phyloP scores from a whole-genome alignment of 306 rosid species.

The Senna tora region DNA sequence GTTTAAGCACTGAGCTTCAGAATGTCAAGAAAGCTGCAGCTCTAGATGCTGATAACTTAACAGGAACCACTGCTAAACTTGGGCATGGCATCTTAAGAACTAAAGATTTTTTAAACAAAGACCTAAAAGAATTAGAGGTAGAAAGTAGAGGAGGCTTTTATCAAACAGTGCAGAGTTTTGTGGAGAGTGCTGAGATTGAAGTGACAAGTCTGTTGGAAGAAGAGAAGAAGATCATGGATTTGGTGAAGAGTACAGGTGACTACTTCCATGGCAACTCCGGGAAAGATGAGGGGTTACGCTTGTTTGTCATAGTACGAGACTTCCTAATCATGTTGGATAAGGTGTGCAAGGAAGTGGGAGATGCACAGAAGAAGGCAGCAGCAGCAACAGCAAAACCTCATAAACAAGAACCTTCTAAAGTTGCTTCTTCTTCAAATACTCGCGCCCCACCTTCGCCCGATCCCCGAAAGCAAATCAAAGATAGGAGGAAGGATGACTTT shows the following conservation, averaged over 20 bases:
- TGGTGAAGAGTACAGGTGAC: constrained; percentile 93
- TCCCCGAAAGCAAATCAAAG: constrained; percentile 59
- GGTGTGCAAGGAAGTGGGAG: constrained; percentile 71
- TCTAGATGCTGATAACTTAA: constrained; percentile 79
- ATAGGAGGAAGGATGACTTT: constrained; percentile 58
- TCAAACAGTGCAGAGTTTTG: constrained; percentile 55
- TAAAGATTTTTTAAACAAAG: constrained; percentile 57
- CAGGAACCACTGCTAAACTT: constrained; percentile 77
- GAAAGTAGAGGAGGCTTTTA: constrained; percentile 53
- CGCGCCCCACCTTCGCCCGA: constrained; percentile 49
- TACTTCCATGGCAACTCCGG: constrained; percentile 88
- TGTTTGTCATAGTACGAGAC: constrained; percentile 81
- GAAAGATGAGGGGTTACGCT: constrained; percentile 79
- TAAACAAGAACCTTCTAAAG: too few species aligned
- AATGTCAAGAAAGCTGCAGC: constrained; percentile 77
- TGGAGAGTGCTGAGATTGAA: constrained; percentile 70
- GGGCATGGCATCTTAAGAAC: constrained; percentile 53
- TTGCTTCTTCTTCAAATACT: constrained; percentile 33
- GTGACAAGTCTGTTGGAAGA: constrained; percentile 65
- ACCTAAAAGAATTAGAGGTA: constrained; percentile 51
- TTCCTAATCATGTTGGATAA: constrained; percentile 82
- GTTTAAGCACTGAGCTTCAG: constrained; percentile 77
- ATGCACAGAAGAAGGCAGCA: constrained; percentile 48
- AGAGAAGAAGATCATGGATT: constrained; percentile 75
- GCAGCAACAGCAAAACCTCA: constrained; percentile 32